Evolutionary conservation across 2,329 filamentous ascomycete genomes (phyloP).

Genomic region (Neofusicoccum umdonicola): DNA sequence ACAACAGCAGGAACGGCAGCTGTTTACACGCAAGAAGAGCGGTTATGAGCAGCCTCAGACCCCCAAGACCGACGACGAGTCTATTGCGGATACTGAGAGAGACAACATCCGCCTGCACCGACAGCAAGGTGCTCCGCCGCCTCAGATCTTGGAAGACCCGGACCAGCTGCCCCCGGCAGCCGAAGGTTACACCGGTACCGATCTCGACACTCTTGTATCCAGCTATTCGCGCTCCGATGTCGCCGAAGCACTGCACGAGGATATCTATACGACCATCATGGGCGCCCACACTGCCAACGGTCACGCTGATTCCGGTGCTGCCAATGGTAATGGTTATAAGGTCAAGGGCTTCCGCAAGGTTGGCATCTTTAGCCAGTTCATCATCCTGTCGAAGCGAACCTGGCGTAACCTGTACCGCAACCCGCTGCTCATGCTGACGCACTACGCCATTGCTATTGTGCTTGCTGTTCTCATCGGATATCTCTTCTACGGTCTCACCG

Average conservation of each 20-base stretch:
- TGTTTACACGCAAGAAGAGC: slow-evolving; percentile 80
- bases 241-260: slow-evolving; percentile 68
- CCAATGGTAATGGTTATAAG: slow-evolving; percentile 57
- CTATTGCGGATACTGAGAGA: slow-evolving; percentile 49
- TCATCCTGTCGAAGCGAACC: slow-evolving; percentile 83
- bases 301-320: slow-evolving; percentile 53
- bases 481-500: slow-evolving; percentile 92
- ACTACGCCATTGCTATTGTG: slow-evolving; percentile 95
- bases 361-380: slow-evolving; percentile 76
- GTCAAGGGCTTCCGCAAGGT: slow-evolving; percentile 81
- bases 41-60: slow-evolving; percentile 50
- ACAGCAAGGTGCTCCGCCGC: slow-evolving; percentile 53
- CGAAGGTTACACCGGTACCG: slow-evolving; percentile 59
- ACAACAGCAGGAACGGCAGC: slow-evolving; percentile 80
- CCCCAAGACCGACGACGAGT: slow-evolving; percentile 60
- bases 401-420: slow-evolving; percentile 98
- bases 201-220: slow-evolving; percentile 76
- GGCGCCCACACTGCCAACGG: slow-evolving; percentile 67
- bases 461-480: slow-evolving; percentile 92
- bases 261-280: slow-evolving; percentile 70
- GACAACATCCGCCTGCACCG: slow-evolving; percentile 56
- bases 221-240: slow-evolving; percentile 78
- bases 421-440: slow-evolving; percentile 95
- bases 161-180: slow-evolving; percentile 62
- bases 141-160: slow-evolving; percentile 67